Evolutionary conservation across 2,329 filamentous ascomycete species (phyloP), one percentile per base, ranked within the genome.

Genomic region (Fusarium poae): DNA sequence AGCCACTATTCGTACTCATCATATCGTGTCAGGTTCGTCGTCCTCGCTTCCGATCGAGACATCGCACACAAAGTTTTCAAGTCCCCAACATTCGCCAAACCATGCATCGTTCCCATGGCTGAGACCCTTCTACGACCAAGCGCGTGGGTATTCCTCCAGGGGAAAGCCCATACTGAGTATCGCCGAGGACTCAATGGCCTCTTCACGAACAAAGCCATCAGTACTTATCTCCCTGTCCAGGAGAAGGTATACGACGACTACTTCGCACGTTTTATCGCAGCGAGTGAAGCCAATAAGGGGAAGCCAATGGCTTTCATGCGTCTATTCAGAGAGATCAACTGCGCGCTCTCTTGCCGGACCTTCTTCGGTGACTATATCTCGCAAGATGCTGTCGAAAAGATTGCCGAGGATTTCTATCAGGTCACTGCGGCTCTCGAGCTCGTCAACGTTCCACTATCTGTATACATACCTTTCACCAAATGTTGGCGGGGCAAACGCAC

Each of bases 1-100:
- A 2, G 3, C 7, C 5, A 4, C 27, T 0, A 30, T 29, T 3
- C 5, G 20, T 50, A 59, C 21, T 27, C 2, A n/a, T 10, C 6
- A 6, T 4, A 5, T 2, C 5, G 2, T 4, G 3, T 2, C 68
- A 92, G 91, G 75, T 94, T 94, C 78, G 91, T 94, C 63, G 90
- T 94, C 50, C 90, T 94, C 66, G 91, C 89, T 29, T 92, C 91
- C 11, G 90, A 90, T 52, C 89, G 91, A 72, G 92, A 94, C 79
- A 87, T 94, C 77, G 90, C 92, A 46, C 90, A 91, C 77, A 94
- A 93, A 76, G 90, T 93, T 68, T 92, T 94, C 85, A 94, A 94
- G 78, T 93, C 91, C 8, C 91, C 92, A 7, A 77, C 81, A 27
- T 93, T 89, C 71, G 88, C 91, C 76, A 92, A 93, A 75, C 92